Percentiles rank a stretch among this genome's conserved stretches.
Evolutionary conservation across 208 protist genomes (phyloP).

Genomic region (Sergeia podlipaevii): DNA sequence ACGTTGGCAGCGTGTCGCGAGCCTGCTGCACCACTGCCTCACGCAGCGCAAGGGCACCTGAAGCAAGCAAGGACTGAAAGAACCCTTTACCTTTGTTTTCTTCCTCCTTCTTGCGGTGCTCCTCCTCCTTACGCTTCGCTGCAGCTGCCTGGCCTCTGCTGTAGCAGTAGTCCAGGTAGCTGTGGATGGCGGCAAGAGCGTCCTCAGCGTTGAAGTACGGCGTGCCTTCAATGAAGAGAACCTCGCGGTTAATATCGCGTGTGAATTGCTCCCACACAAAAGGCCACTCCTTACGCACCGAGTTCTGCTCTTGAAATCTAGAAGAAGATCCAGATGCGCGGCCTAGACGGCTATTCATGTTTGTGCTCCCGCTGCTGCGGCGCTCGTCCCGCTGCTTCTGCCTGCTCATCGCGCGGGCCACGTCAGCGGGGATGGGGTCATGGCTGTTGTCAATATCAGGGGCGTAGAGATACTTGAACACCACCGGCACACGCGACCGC

Average conservation of each 20-base stretch:
- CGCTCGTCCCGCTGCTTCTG: not conserved
- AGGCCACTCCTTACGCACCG: conserved; percentile 24
- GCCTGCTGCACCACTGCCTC: conserved; percentile 19
- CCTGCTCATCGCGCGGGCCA: not conserved
- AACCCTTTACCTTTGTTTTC: conserved; percentile 11
- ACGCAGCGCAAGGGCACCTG: conserved; percentile 18
- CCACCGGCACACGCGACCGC: conserved; percentile 13
- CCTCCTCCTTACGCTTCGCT: conserved; percentile 11
- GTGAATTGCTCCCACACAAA: conserved; percentile 59
- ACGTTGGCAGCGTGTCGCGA: conserved; percentile 22
- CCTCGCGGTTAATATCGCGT: conserved; percentile 47
- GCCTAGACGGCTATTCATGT: not conserved
- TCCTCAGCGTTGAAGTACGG: conserved; percentile 27
- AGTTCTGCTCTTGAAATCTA: too few relatives aligned
- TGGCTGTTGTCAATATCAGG: not conserved
- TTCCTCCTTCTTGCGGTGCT: conserved; percentile 7
- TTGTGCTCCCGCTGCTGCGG: not conserved
- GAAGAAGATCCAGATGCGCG: too few relatives aligned
- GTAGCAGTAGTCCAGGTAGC: conserved; percentile 54
- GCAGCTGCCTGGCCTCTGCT: conserved; percentile 13
- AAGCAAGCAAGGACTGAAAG: conserved; percentile 21
- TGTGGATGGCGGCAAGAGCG: conserved; percentile 40
- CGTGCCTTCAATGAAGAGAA: conserved; percentile 37
- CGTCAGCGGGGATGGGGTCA: not conserved
- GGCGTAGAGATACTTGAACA: conserved; percentile 32